Evolutionary conservation across 2,329 filamentous ascomycete species (phyloP).

Genomic region (Cladosporium sp.): DNA sequence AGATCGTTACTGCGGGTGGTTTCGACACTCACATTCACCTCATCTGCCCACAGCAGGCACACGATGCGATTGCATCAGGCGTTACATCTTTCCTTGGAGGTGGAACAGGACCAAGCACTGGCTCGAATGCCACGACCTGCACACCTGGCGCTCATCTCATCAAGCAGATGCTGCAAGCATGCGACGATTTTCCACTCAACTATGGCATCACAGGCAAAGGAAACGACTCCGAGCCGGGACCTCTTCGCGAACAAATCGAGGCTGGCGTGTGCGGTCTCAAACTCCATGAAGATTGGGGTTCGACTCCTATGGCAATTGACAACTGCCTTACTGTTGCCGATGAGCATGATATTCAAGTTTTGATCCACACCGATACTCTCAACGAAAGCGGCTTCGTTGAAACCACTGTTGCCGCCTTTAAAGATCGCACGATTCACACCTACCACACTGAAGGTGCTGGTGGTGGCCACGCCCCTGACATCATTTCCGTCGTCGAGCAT

Average conservation of each 20-base stretch:
- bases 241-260: constrained; percentile 72
- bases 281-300: constrained; percentile 94
- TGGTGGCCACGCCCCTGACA: constrained; percentile 91
- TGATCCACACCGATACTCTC: constrained; percentile 93
- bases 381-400: constrained; percentile 98
- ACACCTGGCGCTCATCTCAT: constrained; percentile 82
- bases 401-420: constrained; percentile 80
- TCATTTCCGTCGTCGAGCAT: constrained; percentile 88
- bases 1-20: constrained; percentile 86
- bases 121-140: constrained; percentile 87
- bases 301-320: constrained; percentile 86
- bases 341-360: constrained; percentile 83
- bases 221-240: constrained; percentile 69
- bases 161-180: constrained; percentile 83
- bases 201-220: constrained; percentile 90
- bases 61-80: constrained; percentile 78
- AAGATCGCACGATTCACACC: constrained; percentile 83
- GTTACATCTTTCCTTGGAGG: constrained; percentile 89
- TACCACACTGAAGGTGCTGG: constrained; percentile 97
- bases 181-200: constrained; percentile 77
- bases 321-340: constrained; percentile 77
- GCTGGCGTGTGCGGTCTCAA: constrained; percentile 90
- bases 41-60: constrained; percentile 87
- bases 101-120: constrained; percentile 87
- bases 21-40: constrained; percentile 90